Base-by-base conservation (phyloP, 2,329 filamentous ascomycete species). In the Exophiala spinifera region DNA sequence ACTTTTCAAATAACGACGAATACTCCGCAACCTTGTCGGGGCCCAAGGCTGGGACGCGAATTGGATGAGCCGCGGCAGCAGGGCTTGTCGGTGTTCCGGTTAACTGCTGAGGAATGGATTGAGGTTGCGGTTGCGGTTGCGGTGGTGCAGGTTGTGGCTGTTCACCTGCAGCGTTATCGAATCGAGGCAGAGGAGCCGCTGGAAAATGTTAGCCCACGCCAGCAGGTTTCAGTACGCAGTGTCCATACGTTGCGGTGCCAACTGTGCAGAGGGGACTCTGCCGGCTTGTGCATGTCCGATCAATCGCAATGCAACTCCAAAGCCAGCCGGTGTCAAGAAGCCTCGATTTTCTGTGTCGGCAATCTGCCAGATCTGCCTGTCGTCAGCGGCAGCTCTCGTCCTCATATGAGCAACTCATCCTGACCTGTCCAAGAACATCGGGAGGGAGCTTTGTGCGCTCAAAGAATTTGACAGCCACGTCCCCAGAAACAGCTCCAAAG, bases 281-380 rank as follows among this genome's bases (percentile, higher is more conserved):
- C 89, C 89, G 61, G 87, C 89, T 75, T 99, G 94, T 61, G 91
- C 91, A 75, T 97, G 94, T 56, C 91, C 94, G 69, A 99, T 97
- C 69, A 99, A 84, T 67, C 94, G 84, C 69, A 99, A 75, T 54
- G 95, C 94, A 69, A 96, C 83, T 57, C 91, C 89, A 74, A 99
- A 99, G 69, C 92, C 94, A 39, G 91, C 84, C 17, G 91, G 91
- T 31, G 91, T 96, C 63, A 99, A 78, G 63, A 97, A 88, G 49
- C 94, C 94, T 61, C 91, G 85, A 76, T 99, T 99, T 76, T 97
- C 92, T 63, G 84, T 91, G 76, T 99, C 94, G 64, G 94, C 92
- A 70, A 99, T 94, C 75, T 97, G 92, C 94, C 94, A 99, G 80
- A 99, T 97, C 88, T 96, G 72, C 55, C 61, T 20, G 40, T 33